Percentiles rank a stretch among this genome's conserved stretches.
phyloP scores from a whole-genome alignment of 2,329 filamentous ascomycete species.

The Pseudocercospora cruenta region DNA sequence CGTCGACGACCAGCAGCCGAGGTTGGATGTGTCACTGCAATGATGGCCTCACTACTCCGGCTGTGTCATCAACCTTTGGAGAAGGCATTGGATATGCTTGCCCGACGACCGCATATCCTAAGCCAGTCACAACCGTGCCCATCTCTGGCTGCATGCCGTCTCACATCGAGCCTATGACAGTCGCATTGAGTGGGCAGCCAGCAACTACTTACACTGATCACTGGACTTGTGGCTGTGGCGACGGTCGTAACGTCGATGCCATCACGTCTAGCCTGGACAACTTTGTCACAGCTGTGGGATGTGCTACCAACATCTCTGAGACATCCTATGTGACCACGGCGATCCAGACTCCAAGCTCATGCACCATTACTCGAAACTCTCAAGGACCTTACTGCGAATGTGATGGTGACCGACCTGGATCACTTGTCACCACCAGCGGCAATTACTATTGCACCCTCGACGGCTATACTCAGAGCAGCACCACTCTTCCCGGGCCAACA shows the following conservation, averaged over 20 bases:
- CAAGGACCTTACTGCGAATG: not conserved
- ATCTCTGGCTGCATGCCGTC: not conserved
- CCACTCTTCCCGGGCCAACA: not conserved
- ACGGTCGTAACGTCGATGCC: not conserved
- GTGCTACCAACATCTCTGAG: not conserved
- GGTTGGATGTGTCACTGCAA: constrained; percentile 1
- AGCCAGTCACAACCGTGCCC: not conserved
- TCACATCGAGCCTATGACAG: not conserved
- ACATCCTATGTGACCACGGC: not conserved
- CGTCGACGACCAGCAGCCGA: not conserved
- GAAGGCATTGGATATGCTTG: not conserved
- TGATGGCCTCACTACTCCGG: not conserved
- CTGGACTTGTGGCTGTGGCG: not conserved
- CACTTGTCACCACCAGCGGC: not conserved
- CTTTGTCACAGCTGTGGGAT: not conserved
- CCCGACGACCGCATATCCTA: not conserved
- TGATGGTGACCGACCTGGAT: not conserved
- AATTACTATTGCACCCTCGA: not conserved
- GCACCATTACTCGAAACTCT: not conserved
- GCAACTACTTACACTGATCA: not conserved
- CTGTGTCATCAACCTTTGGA: not conserved
- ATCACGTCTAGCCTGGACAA: not conserved
- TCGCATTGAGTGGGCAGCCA: not conserved
- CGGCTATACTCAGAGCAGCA: not conserved
- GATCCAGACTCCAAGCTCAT: not conserved